phyloP scores from a whole-genome alignment of 176 grass and related monocot genomes.

The Phragmites australis region DNA sequence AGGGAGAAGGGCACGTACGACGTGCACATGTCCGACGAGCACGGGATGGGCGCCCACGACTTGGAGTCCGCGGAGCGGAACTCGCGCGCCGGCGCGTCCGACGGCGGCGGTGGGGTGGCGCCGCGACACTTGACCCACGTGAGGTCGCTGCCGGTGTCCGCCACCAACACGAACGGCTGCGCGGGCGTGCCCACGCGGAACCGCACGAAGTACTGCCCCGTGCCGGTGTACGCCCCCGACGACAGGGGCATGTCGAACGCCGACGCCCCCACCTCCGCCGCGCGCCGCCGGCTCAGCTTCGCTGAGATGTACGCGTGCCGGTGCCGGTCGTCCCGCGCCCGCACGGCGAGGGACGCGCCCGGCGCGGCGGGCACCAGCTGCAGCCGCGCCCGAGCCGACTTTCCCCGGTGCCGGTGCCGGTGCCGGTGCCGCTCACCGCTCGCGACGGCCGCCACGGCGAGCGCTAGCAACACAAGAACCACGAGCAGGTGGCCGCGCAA shows the following conservation, averaged over 20 bases:
- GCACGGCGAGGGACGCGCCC: constrained; percentile 32
- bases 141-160: constrained; percentile 97
- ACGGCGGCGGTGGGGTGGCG: background rate
- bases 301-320: constrained; percentile 44
- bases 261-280: constrained; percentile 41
- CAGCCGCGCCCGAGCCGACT: constrained; percentile 8
- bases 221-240: constrained; percentile 71
- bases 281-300: constrained; percentile 14
- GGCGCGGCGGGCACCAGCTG: background rate
- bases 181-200: constrained; percentile 91
- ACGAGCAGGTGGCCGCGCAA: background rate
- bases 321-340: constrained; percentile 34
- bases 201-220: constrained; percentile 80
- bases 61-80: constrained; percentile 51
- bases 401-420: background rate
- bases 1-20: constrained; percentile 62
- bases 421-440: background rate
- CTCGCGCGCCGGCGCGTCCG: background rate
- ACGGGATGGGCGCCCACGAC: constrained; percentile 55
- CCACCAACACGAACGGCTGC: constrained; percentile 69
- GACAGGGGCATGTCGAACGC: constrained; percentile 78
- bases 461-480: background rate
- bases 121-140: constrained; percentile 89
- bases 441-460: background rate
- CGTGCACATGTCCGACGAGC: constrained; percentile 64